phyloP scores from a whole-genome alignment of 768 basidiomycete genomes.

The Fomitopsis pulvina region DNA sequence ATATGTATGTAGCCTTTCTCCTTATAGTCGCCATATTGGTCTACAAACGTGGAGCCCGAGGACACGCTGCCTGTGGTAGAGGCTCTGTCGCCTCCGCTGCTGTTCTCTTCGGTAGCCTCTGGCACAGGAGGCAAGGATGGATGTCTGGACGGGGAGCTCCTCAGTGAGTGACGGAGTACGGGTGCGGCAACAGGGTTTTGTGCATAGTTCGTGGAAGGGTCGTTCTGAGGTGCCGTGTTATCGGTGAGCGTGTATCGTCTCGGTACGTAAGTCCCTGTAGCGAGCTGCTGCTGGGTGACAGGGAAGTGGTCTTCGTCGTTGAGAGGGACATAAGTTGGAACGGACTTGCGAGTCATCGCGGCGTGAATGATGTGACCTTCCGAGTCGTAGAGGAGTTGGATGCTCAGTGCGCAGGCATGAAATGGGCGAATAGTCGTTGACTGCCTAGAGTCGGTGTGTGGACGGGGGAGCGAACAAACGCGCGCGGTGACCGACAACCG shows the following conservation, averaged over 20 bases:
- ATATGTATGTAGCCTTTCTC: constrained; percentile 3
- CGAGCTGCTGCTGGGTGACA: background rate
- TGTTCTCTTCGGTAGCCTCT: constrained; percentile 20
- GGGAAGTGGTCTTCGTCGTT: background rate
- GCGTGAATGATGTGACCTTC: no score
- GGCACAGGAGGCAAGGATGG: constrained; percentile 18
- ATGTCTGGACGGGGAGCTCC: constrained; percentile 12
- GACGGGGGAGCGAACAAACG: no score
- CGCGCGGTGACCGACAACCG: no score
- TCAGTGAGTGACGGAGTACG: constrained; percentile 8
- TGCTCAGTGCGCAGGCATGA: no score
- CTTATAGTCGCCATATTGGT: constrained; percentile 1
- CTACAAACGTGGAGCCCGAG: constrained; percentile 8
- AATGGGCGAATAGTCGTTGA: no score
- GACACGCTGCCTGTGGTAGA: constrained; percentile 15
- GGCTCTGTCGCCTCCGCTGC: constrained; percentile 10
- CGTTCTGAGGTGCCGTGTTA: background rate
- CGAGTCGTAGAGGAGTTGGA: no score
- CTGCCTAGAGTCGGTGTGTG: no score
- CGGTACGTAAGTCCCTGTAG: background rate
- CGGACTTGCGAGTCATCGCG: background rate
- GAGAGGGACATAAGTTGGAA: background rate
- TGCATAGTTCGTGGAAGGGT: background rate
- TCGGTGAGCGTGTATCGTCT: constrained; percentile 1
- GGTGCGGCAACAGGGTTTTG: background rate